Conservation (phyloP, 2,329 filamentous ascomycete species). For the Aureobasidium mangrovei region DNA sequence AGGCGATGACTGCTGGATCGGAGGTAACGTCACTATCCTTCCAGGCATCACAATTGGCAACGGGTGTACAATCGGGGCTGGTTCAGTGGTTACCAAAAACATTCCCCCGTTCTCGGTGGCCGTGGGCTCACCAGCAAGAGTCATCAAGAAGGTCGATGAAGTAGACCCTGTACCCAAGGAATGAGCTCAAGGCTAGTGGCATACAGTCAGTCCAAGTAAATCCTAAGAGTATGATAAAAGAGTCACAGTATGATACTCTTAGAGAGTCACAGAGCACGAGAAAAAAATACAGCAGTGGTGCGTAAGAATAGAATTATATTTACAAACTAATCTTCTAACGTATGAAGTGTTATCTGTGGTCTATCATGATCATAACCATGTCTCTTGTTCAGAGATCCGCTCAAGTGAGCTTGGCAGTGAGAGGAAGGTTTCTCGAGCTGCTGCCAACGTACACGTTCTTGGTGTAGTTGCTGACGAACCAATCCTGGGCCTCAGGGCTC, state of each 20-base stretch:
- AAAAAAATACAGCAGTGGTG: too few species aligned
- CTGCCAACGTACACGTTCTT: slow-evolving; percentile 52
- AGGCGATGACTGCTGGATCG: slow-evolving; percentile 75
- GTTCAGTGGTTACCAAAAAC: slow-evolving; percentile 70
- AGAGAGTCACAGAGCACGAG: too few species aligned
- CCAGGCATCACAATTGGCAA: slow-evolving; percentile 71
- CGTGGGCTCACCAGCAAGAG: slow-evolving; percentile 30
- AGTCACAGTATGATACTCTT: too few species aligned
- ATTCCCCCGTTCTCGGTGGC: slow-evolving; percentile 31
- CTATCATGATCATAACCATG: slow-evolving; percentile 8
- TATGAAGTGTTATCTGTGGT: not conserved
- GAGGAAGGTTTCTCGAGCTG: slow-evolving; percentile 47
- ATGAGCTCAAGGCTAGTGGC: not conserved
- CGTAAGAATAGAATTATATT: not conserved
- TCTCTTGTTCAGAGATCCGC: not conserved
- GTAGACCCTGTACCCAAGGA: not conserved
- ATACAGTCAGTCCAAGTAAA: too few species aligned
- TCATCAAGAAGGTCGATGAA: slow-evolving; percentile 26
- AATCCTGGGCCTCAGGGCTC: slow-evolving; percentile 70
- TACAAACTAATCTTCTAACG: not conserved
- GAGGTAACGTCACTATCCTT: slow-evolving; percentile 60
- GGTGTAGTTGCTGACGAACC: slow-evolving; percentile 52
- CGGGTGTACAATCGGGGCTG: slow-evolving; percentile 67
- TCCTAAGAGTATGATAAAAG: too few species aligned
- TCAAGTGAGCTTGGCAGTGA: slow-evolving; percentile 24